A percentile compares a stretch with the other conserved stretches of the same genome.
phyloP scores from a whole-genome alignment of 441 rosid species.

The Adansonia grandidieri region DNA sequence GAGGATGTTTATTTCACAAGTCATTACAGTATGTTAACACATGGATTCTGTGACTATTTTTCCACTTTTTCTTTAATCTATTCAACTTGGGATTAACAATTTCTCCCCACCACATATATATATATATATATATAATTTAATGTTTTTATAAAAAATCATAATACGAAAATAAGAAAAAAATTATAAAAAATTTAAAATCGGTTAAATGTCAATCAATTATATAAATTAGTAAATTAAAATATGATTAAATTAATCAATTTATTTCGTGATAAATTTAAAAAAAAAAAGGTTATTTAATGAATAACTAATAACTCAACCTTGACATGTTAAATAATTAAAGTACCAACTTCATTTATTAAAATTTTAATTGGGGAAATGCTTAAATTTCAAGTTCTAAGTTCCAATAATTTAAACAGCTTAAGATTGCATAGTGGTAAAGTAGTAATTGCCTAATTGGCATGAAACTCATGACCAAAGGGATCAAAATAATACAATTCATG shows the following conservation, averaged over 20 bases:
- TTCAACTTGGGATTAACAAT: background rate
- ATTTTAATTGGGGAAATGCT: background rate
- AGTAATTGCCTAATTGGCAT: background rate
- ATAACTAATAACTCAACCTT: constrained; percentile 7
- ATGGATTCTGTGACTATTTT: constrained; percentile 19
- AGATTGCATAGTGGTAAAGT: background rate
- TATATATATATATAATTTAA: background rate
- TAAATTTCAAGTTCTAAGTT: background rate
- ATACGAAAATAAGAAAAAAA: too few relatives aligned
- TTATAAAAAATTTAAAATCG: too few relatives aligned
- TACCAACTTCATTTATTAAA: background rate
- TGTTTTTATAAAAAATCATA: too few relatives aligned
- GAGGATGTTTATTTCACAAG: constrained; percentile 27
- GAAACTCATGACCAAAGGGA: background rate
- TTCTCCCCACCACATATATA: background rate
- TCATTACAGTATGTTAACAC: constrained; percentile 5
- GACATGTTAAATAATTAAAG: background rate
- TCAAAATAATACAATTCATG: background rate
- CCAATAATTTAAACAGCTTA: too few relatives aligned
- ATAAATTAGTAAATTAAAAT: too few relatives aligned
- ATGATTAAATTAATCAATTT: too few relatives aligned
- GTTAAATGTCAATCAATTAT: too few relatives aligned
- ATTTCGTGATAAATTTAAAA: background rate
- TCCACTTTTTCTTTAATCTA: background rate
- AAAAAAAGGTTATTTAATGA: background rate